Base-by-base conservation (phyloP, 2,329 filamentous ascomycete genomes). In the Colletotrichum kahawae region DNA sequence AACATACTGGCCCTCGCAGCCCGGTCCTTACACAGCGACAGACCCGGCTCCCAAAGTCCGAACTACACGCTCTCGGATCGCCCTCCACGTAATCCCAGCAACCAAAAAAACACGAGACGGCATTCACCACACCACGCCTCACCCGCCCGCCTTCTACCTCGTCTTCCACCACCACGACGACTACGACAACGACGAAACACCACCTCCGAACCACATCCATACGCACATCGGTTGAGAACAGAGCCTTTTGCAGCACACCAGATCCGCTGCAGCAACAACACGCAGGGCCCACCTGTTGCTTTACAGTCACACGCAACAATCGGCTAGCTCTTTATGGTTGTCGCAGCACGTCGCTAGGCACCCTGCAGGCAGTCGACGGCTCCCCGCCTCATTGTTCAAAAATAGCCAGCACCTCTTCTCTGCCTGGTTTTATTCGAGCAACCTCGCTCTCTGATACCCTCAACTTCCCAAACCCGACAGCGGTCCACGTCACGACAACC, bases 301-400 rank as follows among this genome's bases (percentile, higher is more conserved):
- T 71, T 51, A 34, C 60, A 36, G 33, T 78, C 69, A 33, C 63
- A 72, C 36, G 51, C 48, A 36, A 56, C 59, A 29, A 18, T 31
- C 48, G 38, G 29, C 43, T 38, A 48, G 31, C 59, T 80, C 79
- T 82, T 81, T 80, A 83, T 84, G 82, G 81, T 81, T 77, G 71
- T 72, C 74, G 77, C 73, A 77, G 79, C 68, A 78, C 79, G 78
- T 77, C 79, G 74, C 76, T 82, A 83, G 81, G 80, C 82, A 83
- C 65, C 78, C 77, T 79, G 78, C 79, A 83, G 78, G 75, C 71
- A 74, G 71, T 76, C 72, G 56, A 79, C 78, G 77, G 76, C 76
- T 77, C 62, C 67, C 71, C 74, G 69, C 77, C 75, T 77, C 70
- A 70, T 78, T 77, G 74, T 76, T 67, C 63, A 76, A 54, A 60